These are phyloP conservation scores for Vachellia pachyceras DNA, from an alignment of 306 rosid species.

Conservation along the genomic window DNA sequence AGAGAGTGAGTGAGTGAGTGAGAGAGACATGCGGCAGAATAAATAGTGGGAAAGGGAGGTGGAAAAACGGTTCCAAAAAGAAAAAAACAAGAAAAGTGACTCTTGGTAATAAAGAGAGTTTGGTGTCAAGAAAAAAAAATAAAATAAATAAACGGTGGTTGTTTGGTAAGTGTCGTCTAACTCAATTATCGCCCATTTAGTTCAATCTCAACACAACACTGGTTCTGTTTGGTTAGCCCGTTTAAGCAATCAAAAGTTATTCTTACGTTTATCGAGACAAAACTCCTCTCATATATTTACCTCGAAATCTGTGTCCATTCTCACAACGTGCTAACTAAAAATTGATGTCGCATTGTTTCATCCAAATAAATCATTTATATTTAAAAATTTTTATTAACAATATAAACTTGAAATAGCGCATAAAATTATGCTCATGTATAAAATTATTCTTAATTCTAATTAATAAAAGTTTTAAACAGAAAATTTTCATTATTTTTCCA, in stretches of 20 bases:
- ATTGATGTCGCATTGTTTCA: neutral
- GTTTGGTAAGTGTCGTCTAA: neutral
- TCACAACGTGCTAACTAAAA: no score
- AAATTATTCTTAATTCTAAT: no score
- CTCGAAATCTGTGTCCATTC: no score
- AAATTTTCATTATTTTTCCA: no score
- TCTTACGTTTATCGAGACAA: no score
- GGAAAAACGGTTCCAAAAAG: conserved; percentile 11
- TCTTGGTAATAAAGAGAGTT: neutral
- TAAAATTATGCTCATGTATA: no score
- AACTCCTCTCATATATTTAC: no score
- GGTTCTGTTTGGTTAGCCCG: no score
- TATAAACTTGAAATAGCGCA: no score
- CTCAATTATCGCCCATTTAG: neutral
- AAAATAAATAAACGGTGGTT: neutral
- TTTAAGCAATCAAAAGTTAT: no score
- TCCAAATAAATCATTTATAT: neutral
- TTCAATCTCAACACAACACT: neutral
- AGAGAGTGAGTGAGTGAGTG: neutral
- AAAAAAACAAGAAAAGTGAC: neutral
- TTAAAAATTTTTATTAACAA: no score
- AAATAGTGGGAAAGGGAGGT: neutral
- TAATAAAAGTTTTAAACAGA: no score
- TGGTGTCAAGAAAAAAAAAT: neutral
- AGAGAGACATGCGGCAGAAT: neutral